phyloP scores from a whole-genome alignment of 306 rosid genomes.

The Ochetophila trinervis region DNA sequence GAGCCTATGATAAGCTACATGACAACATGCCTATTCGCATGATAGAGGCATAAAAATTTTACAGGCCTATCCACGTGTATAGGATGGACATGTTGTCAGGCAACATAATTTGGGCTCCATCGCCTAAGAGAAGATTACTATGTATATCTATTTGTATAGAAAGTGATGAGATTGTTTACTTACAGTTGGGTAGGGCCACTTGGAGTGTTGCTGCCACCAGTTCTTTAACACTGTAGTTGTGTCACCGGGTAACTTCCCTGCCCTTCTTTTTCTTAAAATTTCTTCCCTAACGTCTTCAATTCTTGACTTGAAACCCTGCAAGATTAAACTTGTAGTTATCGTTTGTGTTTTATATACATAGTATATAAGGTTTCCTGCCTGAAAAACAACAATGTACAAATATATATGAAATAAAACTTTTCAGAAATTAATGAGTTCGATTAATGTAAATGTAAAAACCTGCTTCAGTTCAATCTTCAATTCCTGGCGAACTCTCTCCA shows the following conservation, averaged over 20 bases:
- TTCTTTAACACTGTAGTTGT: constrained; percentile 87
- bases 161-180: constrained; percentile 14
- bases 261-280: constrained; percentile 92
- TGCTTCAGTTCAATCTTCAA: constrained; percentile 94
- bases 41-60: too few relatives aligned
- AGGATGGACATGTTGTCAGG: not conserved
- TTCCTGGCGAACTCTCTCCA: constrained; percentile 98
- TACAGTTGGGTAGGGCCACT: constrained; percentile 99
- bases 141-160: not conserved
- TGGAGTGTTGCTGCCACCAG: constrained; percentile 99
- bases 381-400: not conserved
- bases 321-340: not conserved
- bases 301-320: constrained; percentile 91
- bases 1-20: too few relatives aligned
- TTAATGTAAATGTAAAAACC: constrained; percentile 33
- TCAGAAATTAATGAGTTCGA: too few relatives aligned
- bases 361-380: too few relatives aligned
- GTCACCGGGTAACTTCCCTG: constrained; percentile 96
- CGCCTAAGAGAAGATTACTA: too few relatives aligned
- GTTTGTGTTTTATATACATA: too few relatives aligned
- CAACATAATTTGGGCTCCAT: too few relatives aligned
- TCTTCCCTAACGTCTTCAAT: constrained; percentile 99
- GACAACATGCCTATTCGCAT: too few relatives aligned
- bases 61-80: too few relatives aligned
- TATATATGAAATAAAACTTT: too few relatives aligned